These are phyloP conservation scores for Suhomyces coccinellae DNA, from an alignment of 1,139 yeast genomes.

Conservation along the genomic window DNA sequence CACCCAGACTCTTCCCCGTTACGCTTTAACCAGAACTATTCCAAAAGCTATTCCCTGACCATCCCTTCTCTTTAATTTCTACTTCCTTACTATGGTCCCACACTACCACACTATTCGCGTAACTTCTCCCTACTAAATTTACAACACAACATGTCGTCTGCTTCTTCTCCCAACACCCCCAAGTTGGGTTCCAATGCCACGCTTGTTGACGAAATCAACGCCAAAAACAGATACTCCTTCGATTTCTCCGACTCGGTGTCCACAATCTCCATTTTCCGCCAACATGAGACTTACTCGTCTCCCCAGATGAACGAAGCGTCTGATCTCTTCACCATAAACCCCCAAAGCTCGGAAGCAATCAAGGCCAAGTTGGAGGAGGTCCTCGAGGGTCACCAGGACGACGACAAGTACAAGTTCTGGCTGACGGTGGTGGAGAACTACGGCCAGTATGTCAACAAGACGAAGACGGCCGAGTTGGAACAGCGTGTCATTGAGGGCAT, in stretches of 20 bases:
- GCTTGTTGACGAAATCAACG: constrained; percentile 1
- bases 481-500: constrained; percentile 32
- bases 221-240: constrained; percentile 16
- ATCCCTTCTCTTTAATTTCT: too few relatives aligned
- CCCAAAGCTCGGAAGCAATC: constrained; percentile 5
- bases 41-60: not conserved
- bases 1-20: too few relatives aligned
- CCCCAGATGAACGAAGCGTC: constrained; percentile 40
- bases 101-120: constrained; percentile 1
- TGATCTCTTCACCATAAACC: constrained; percentile 24
- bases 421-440: constrained; percentile 23
- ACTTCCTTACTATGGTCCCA: too few relatives aligned
- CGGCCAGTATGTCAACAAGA: constrained; percentile 21
- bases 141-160: constrained; percentile 3
- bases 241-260: constrained; percentile 27
- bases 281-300: constrained; percentile 32
- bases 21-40: too few relatives aligned
- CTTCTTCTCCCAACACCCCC: constrained; percentile 6
- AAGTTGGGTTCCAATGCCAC: not conserved
- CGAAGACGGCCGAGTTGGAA: constrained; percentile 27
- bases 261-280: constrained; percentile 34
- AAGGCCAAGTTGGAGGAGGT: constrained; percentile 6
- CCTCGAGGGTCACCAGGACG: constrained; percentile 8
- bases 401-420: constrained; percentile 26
- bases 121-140: not conserved